Conservation (phyloP, 1,139 yeast species). For the Lodderomyces theae region DNA sequence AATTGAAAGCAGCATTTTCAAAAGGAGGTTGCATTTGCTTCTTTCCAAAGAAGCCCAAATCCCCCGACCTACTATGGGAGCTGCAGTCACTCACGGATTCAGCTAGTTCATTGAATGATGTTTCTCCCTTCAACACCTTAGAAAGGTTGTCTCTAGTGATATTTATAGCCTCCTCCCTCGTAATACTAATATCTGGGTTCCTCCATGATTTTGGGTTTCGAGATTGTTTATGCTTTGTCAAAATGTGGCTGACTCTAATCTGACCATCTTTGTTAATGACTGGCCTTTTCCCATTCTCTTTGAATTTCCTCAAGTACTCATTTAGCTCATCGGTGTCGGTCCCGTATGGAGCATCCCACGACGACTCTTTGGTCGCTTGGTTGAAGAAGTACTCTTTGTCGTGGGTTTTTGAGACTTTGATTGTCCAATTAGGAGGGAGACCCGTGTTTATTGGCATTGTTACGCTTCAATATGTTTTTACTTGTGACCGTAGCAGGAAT, state of each 20-base stretch:
- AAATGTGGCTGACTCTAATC: constrained; percentile 57
- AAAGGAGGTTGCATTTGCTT: constrained; percentile 96
- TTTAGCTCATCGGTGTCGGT: constrained; percentile 63
- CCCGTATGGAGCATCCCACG: constrained; percentile 92
- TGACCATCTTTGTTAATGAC: constrained; percentile 51
- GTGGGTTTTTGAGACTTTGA: constrained; percentile 75
- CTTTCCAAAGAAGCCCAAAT: constrained; percentile 80
- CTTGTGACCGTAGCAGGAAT: too few species aligned
- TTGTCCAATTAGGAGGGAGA: constrained; percentile 82
- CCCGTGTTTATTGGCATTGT: constrained; percentile 51
- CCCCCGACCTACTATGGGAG: constrained; percentile 86
- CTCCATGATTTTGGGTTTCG: constrained; percentile 95
- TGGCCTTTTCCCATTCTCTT: constrained; percentile 57
- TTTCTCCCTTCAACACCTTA: constrained; percentile 67
- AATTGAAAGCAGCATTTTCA: constrained; percentile 79
- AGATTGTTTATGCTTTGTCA: constrained; percentile 78
- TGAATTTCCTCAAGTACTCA: constrained; percentile 50
- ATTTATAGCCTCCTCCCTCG: constrained; percentile 81
- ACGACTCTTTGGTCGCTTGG: constrained; percentile 66
- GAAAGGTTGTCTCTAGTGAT: constrained; percentile 58
- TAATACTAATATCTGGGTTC: constrained; percentile 66
- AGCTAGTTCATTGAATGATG: constrained; percentile 70
- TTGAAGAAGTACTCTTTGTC: constrained; percentile 81
- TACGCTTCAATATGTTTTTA: too few species aligned
- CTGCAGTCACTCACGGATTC: constrained; percentile 84